These are phyloP conservation scores for Fusarium chuoi DNA, from an alignment of 2,329 filamentous ascomycete genomes.

Conservation along the genomic window DNA sequence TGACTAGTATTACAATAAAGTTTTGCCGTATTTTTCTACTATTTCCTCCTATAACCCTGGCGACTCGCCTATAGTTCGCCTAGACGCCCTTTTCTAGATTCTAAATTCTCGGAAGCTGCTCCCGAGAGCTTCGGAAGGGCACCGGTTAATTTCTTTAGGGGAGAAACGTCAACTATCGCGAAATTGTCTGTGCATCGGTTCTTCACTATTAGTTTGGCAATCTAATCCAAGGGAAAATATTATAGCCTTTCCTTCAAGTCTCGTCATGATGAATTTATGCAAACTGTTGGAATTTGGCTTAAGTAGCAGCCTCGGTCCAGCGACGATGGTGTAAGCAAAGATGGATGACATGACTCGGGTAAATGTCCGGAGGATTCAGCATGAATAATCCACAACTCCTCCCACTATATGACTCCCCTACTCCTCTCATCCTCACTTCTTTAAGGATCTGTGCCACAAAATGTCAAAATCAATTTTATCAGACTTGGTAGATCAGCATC, in stretches of 20 bases:
- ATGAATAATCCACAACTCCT: background rate
- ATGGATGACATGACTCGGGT: background rate
- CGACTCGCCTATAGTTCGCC: fast-evolving
- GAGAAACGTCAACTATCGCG: too few relatives aligned
- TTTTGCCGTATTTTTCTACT: background rate
- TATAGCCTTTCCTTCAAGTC: fast-evolving
- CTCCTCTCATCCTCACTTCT: too few relatives aligned
- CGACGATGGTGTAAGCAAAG: background rate
- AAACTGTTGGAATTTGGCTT: background rate
- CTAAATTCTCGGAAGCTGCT: background rate
- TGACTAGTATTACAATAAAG: too few relatives aligned
- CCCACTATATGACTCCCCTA: background rate
- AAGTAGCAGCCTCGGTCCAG: background rate
- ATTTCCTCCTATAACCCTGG: fast-evolving
- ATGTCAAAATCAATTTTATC: background rate
- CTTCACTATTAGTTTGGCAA: fast-evolving
- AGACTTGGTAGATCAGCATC: constrained; percentile 1
- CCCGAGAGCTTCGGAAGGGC: background rate
- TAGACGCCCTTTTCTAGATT: fast-evolving
- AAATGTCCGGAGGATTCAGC: background rate
- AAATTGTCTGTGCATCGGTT: fast-evolving
- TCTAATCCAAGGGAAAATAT: fast-evolving
- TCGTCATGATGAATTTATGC: fast-evolving
- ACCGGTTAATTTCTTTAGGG: fast-evolving
- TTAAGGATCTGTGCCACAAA: fast-evolving